These are phyloP conservation scores for Silene conica DNA, from an alignment of 148 eudicot species.

Conservation along the genomic window DNA sequence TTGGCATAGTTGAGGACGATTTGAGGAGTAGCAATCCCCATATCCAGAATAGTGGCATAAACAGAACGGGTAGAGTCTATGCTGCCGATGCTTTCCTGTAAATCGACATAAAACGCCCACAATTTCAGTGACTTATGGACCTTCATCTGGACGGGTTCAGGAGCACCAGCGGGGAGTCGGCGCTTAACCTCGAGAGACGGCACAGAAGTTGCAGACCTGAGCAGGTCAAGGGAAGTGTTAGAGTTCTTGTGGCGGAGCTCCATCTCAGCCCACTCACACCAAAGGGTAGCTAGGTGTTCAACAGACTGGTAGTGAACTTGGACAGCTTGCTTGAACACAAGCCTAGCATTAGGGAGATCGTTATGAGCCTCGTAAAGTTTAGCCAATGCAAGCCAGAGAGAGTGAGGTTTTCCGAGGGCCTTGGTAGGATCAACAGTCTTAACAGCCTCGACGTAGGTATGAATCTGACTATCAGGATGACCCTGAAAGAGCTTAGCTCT, in stretches of 20 bases:
- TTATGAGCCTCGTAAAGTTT: conserved; percentile 78
- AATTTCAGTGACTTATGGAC: conserved; percentile 72
- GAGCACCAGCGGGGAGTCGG: conserved; percentile 84
- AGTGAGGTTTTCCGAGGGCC: conserved; percentile 92
- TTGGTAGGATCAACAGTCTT: conserved; percentile 89
- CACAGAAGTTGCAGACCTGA: conserved; percentile 89
- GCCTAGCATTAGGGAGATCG: conserved; percentile 76
- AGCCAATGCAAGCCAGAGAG: conserved; percentile 90
- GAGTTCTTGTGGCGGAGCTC: conserved; percentile 74
- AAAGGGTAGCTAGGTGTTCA: conserved; percentile 85
- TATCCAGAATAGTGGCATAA: conserved; percentile 84
- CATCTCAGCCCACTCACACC: conserved; percentile 99
- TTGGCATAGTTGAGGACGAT: conserved; percentile 84
- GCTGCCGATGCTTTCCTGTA: conserved; percentile 82
- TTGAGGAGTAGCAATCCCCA: conserved; percentile 93
- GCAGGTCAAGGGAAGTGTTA: conserved; percentile 47
- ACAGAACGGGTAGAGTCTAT: conserved; percentile 88
- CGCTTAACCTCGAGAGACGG: conserved; percentile 83
- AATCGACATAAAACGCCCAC: conserved; percentile 92
- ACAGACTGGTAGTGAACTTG: conserved; percentile 78
- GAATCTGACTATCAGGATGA: conserved; percentile 69
- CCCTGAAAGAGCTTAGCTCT: conserved; percentile 88
- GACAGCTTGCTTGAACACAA: conserved; percentile 89
- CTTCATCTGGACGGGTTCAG: conserved; percentile 90
- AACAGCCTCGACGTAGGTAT: conserved; percentile 89